A percentile compares a stretch with the other conserved stretches of the same genome.
Conservation (phyloP, 306 rosid genomes). For the Hippophae tibetana region DNA sequence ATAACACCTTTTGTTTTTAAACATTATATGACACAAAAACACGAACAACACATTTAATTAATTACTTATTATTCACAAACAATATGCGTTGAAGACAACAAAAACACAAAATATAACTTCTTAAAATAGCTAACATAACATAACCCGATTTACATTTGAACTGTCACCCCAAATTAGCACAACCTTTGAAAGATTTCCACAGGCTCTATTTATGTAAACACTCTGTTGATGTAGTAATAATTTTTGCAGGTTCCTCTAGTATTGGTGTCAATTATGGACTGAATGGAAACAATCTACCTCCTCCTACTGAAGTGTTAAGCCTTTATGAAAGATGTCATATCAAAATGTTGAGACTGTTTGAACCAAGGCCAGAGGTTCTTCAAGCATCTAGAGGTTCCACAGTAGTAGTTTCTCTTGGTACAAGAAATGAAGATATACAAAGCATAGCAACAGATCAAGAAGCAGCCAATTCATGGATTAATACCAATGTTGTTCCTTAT, state of each 20-base stretch:
- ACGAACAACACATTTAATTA: too few species aligned
- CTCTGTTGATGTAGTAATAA: too few species aligned
- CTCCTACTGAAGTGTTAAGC: neutral
- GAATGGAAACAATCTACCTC: constrained; percentile 16
- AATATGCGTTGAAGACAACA: too few species aligned
- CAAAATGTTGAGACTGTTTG: constrained; percentile 3
- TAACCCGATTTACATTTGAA: too few species aligned
- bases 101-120: too few species aligned
- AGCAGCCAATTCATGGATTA: constrained; percentile 6
- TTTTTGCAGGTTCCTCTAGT: neutral
- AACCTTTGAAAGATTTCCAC: neutral
- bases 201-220: neutral
- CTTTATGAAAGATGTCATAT: constrained; percentile 3
- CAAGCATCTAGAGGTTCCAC: constrained; percentile 1
- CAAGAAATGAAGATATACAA: constrained; percentile 2
- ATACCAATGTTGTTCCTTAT: constrained; percentile 6
- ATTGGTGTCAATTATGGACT: constrained; percentile 15
- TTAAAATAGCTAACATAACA: too few species aligned
- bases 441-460: neutral
- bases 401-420: constrained; percentile 4
- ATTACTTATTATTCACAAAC: too few species aligned
- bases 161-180: neutral
- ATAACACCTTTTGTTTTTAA: too few species aligned
- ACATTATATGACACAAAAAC: too few species aligned
- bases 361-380: constrained; percentile 6